These are phyloP conservation scores for Boletus fagicola DNA, from an alignment of 768 basidiomycete species.

Conservation along the genomic window DNA sequence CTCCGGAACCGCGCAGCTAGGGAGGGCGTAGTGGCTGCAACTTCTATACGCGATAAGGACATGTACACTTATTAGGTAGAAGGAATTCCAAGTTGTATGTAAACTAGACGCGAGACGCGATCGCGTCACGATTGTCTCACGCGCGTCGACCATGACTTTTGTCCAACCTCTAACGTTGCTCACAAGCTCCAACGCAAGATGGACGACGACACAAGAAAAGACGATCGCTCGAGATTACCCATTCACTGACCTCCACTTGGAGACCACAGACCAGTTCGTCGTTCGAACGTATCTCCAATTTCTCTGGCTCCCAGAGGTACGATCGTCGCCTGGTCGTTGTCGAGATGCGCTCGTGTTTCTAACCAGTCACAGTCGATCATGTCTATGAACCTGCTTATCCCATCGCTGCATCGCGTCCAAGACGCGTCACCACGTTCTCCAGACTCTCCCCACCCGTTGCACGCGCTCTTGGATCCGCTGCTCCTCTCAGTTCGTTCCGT, in stretches of 20 bases:
- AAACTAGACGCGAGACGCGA: not conserved
- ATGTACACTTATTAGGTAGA: not conserved
- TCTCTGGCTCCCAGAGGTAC: constrained; percentile 75
- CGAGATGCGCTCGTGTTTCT: constrained; percentile 7
- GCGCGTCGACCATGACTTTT: constrained; percentile 14
- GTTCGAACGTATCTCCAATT: constrained; percentile 70
- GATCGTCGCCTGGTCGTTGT: not conserved
- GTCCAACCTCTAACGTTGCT: constrained; percentile 24
- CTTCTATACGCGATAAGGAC: no score
- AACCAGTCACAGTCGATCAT: constrained; percentile 57
- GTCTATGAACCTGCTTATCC: constrained; percentile 58
- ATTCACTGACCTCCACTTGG: constrained; percentile 41
- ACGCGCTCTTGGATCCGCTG: constrained; percentile 56
- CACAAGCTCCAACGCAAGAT: constrained; percentile 35
- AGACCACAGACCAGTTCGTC: constrained; percentile 56
- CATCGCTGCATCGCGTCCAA: constrained; percentile 53
- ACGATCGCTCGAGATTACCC: constrained; percentile 55
- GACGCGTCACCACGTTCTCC: constrained; percentile 29
- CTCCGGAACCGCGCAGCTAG: constrained; percentile 18
- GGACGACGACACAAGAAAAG: constrained; percentile 63
- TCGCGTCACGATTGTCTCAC: not conserved
- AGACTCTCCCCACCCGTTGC: constrained; percentile 51
- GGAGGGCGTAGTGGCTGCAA: constrained; percentile 2
- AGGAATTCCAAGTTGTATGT: not conserved
- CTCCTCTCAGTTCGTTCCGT: constrained; percentile 56